Base-by-base conservation (phyloP, 2,329 filamentous ascomycete species). In the Hymenoscyphus scutula region DNA sequence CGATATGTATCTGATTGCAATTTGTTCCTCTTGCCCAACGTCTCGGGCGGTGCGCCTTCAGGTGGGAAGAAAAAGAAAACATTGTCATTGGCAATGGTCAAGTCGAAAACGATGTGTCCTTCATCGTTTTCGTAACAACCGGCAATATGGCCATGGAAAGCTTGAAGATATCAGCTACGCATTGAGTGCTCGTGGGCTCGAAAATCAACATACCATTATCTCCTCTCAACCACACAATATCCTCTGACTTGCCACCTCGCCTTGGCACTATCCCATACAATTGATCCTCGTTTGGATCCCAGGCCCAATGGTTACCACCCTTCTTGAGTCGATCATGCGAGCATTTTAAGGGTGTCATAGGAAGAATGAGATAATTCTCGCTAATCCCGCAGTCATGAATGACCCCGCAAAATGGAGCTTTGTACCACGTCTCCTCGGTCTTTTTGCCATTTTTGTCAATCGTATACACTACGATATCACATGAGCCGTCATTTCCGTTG, bases 261-360 rank as follows among this genome's bases (percentile, higher is more conserved):
- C 82, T 75, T 2, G 82, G 82, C 2, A 84, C 81, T 15, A 84
- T 74, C 0, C 80, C 82, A 65, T 84, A 84, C 73, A 79, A 80
- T 68, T 84, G 81, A 67, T 84, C 81, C 69, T 84, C 81, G 2
- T 81, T 73, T 0, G 81, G 79, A 60, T 82, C 80, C 80, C 80
- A 82, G 0, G 80, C 79, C 71, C 79, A 82, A 70, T 82, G 81
- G 65, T 82, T 80, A 0, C 77, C 79, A 0, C 80, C 80, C 2
- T 67, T 72, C 70, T 77, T 77, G 67, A 82, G 71, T 10, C 79
- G 72, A 54, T 78, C 78, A 7, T 77, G 67, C 15, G 76, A 75
- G 65, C 76, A 78, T 69, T 82, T 81, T 38, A 82, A 70, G 10
- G 80, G 80, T 30, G 79, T 82, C 67, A 82, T 65, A 0, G 80